Percentiles rank a stretch among this genome's conserved stretches.
These are phyloP conservation scores for Collybia sp. DNA, from an alignment of 768 basidiomycete genomes.

Conservation along the genomic window DNA sequence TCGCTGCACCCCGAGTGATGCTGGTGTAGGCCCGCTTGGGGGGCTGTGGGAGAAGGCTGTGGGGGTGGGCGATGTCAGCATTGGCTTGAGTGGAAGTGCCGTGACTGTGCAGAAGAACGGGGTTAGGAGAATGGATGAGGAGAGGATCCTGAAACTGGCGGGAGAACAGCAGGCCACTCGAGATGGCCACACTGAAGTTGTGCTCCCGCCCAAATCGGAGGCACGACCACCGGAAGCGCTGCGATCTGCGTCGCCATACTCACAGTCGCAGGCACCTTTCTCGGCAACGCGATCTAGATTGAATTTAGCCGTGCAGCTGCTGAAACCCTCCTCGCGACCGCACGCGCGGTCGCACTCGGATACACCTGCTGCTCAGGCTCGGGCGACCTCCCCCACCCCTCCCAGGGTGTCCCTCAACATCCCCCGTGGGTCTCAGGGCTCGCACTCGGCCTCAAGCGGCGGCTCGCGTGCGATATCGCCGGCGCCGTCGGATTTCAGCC, in stretches of 20 bases:
- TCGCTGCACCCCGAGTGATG: conserved; percentile 36
- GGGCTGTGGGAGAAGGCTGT: conserved; percentile 79
- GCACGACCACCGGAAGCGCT: background rate
- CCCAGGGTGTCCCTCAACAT: conserved; percentile 29
- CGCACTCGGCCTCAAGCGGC: conserved; percentile 11
- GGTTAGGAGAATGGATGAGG: conserved; percentile 11
- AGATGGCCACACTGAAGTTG: conserved; percentile 1
- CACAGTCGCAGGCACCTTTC: conserved; percentile 8
- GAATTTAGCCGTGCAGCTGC: conserved; percentile 34
- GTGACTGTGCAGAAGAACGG: conserved; percentile 16
- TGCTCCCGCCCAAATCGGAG: background rate
- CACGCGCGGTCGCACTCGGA: conserved; percentile 40
- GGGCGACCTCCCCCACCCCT: conserved; percentile 11
- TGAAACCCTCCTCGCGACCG: conserved; percentile 32
- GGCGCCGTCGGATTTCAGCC: background rate
- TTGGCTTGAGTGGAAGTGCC: conserved; percentile 8
- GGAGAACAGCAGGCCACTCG: conserved; percentile 11
- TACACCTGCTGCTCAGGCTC: conserved; percentile 14
- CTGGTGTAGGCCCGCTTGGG: conserved; percentile 50
- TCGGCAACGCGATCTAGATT: conserved; percentile 32
- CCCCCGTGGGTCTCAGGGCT: conserved; percentile 15
- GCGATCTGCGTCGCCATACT: conserved; percentile 13
- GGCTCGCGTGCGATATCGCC: background rate
- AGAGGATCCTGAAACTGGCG: conserved; percentile 13
- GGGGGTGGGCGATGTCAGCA: conserved; percentile 61